Evolutionary conservation across 2,329 filamentous ascomycete genomes (phyloP).

Genomic region (Xylogone sp.): DNA sequence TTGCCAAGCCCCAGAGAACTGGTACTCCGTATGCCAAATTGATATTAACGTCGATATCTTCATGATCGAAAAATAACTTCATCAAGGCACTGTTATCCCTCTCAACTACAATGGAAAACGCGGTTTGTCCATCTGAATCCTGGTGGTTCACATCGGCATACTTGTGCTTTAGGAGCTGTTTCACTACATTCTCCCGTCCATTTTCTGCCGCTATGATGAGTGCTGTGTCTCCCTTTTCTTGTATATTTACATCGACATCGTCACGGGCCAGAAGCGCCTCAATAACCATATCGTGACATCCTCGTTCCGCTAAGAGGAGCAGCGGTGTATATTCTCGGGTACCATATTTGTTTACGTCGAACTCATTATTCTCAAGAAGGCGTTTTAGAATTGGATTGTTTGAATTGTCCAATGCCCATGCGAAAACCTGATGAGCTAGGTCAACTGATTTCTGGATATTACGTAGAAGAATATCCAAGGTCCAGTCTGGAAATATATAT

Average conservation of each 20-base stretch:
- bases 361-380: not conserved
- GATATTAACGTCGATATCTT: no score
- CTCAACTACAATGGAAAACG: no score
- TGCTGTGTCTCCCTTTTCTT: not conserved
- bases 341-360: not conserved
- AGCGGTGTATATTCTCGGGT: not conserved
- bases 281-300: not conserved
- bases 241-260: not conserved
- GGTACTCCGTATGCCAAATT: not conserved
- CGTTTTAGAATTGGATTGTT: not conserved
- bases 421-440: not conserved
- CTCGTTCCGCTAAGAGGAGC: not conserved
- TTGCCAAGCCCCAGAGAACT: not conserved
- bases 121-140: not conserved
- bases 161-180: not conserved
- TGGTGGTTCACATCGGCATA: not conserved
- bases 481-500: not conserved
- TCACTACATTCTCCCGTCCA: not conserved
- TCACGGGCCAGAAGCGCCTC: not conserved
- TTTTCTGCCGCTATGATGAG: not conserved
- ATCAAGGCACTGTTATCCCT: no score
- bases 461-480: not conserved
- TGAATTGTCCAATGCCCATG: not conserved
- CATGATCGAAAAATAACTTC: no score
- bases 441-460: not conserved